Evolutionary conservation across 2,329 filamentous ascomycete genomes (phyloP), one percentile per base, ranked within the genome.

Genomic region (Orbilia oligospora): DNA sequence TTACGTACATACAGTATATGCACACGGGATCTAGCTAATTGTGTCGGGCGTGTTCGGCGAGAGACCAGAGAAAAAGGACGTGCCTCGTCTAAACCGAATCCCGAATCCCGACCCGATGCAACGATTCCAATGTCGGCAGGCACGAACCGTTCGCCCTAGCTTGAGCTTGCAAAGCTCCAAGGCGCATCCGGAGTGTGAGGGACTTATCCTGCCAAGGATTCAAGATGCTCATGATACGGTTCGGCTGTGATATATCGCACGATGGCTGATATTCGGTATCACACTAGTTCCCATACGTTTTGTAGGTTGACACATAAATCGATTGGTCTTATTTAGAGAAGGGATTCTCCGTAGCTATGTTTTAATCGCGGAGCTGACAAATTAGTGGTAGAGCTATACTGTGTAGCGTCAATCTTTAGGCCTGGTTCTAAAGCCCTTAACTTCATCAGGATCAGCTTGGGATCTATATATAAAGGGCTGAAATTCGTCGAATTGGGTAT

Each of bases 81-180:
- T 55, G 18, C 51, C 24, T 53, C 41, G 61, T 30, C 27, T 55
- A 44, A 41, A 18, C 65, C 55, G 65, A 76, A 70, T 76, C 55
- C 71, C 65, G 66, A 70, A 71, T 71, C 49, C 58, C 64, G 71
- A 76, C 53, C 65, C 71, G 53, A 69, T 69, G 44, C 30, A 33
- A 16, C 22, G 18, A 48, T 69, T 36, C 66, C 51, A 58, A 33
- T 58, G 49, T 24, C 33, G 68, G 68, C 68, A 71, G 68, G 56
- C 22, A 64, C 46, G 14, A 41, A 56, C 49, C 36, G 41, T 56
- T 22, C 36, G 20, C 38, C 49, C 12, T 68, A 36, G 30, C 30
- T 55, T 55, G 48, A 24, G 48, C 48, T 51, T 41, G 12, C 12
- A 41, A 41, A 51, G 22, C 48, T 46, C 44, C 5, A 33, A 33